Evolutionary conservation across 768 basidiomycete species (phyloP).

Genomic region (Boletus edulis): DNA sequence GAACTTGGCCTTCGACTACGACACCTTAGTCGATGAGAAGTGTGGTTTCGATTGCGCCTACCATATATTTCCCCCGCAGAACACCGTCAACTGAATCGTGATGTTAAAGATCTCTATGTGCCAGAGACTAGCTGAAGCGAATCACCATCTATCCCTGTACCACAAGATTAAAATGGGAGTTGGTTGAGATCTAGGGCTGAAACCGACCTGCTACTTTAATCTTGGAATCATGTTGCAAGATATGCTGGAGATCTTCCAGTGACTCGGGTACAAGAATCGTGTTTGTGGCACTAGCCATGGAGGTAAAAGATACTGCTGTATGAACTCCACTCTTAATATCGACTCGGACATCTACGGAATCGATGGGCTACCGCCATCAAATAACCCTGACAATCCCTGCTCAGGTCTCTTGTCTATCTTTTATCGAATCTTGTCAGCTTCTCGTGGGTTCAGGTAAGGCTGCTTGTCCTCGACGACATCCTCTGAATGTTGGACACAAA

Average conservation of each 20-base stretch:
- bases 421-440: conserved; percentile 47
- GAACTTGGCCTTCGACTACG: conserved; percentile 89
- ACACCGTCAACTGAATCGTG: conserved; percentile 78
- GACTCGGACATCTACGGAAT: neutral
- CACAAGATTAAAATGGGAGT: neutral
- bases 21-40: conserved; percentile 5
- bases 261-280: conserved; percentile 45
- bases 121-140: conserved; percentile 1
- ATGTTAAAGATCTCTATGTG: conserved; percentile 6
- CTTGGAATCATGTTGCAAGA: conserved; percentile 67
- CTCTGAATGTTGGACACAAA: conserved; percentile 22
- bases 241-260: conserved; percentile 51
- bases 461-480: neutral
- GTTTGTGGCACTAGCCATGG: conserved; percentile 11
- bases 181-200: neutral
- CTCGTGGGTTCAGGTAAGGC: conserved; percentile 61
- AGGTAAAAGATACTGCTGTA: neutral
- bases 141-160: conserved; percentile 66
- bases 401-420: conserved; percentile 53
- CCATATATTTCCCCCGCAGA: conserved; percentile 93
- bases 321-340: too few relatives aligned
- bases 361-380: conserved; percentile 13
- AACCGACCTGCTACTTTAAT: conserved; percentile 88
- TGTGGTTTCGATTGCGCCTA: conserved; percentile 26
- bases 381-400: conserved; percentile 42